Conservation (phyloP, 805 yeast species). For the Maudiozyma serrabonitensis region DNA sequence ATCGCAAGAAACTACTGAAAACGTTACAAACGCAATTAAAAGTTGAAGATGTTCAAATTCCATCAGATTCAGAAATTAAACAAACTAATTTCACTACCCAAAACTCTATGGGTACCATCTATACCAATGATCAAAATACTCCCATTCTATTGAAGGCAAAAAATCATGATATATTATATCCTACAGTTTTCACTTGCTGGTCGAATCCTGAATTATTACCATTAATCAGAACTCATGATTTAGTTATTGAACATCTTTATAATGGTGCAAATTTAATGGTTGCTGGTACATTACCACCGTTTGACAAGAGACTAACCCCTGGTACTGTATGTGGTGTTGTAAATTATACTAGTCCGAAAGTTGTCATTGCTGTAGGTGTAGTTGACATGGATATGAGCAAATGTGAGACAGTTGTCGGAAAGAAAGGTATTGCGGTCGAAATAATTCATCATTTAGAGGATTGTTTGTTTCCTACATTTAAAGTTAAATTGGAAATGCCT, state of each 20-base stretch:
- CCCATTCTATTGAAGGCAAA: slow-evolving; percentile 68
- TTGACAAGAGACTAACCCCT: slow-evolving; percentile 37
- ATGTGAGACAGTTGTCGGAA: slow-evolving; percentile 43
- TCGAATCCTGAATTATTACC: slow-evolving; percentile 58
- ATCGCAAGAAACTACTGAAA: slow-evolving; percentile 41
- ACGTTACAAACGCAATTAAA: slow-evolving; percentile 32
- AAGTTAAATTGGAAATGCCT: slow-evolving; percentile 38
- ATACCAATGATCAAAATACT: slow-evolving; percentile 46
- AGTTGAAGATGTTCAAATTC: slow-evolving; percentile 31
- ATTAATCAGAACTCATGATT: slow-evolving; percentile 56
- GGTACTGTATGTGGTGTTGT: slow-evolving; percentile 70
- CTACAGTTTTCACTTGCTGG: slow-evolving; percentile 72
- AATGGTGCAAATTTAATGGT: slow-evolving; percentile 79
- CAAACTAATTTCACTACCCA: slow-evolving; percentile 52
- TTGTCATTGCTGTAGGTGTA: slow-evolving; percentile 62
- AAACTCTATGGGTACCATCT: slow-evolving; percentile 52
- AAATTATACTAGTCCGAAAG: slow-evolving; percentile 46
- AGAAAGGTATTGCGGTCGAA: slow-evolving; percentile 70
- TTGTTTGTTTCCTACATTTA: slow-evolving; percentile 44
- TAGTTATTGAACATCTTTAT: slow-evolving; percentile 53
- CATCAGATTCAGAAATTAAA: slow-evolving; percentile 31
- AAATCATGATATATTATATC: slow-evolving; percentile 44
- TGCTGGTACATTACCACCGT: slow-evolving; percentile 55
- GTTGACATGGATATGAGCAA: slow-evolving; percentile 40
- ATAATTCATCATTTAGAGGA: slow-evolving; percentile 64